Evolutionary conservation across 805 yeast genomes (phyloP).

Genomic region (Peterozyma toletana): DNA sequence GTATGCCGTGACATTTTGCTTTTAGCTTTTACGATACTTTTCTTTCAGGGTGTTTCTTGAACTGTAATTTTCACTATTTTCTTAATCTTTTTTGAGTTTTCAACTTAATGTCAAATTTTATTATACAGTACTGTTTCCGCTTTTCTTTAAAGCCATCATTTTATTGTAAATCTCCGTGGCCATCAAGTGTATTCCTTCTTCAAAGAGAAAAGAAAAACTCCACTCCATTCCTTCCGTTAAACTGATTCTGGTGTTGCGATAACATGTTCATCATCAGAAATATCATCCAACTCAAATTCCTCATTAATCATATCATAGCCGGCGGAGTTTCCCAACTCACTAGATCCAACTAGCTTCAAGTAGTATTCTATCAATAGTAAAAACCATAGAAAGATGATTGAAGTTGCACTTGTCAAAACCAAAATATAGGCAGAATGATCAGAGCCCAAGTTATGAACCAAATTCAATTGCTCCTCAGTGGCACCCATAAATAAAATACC

Average conservation of each 20-base stretch:
- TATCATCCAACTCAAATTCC: constrained; percentile 20
- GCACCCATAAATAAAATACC: constrained; percentile 91
- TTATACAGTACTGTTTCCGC: too few relatives aligned
- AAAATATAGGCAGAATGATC: constrained; percentile 82
- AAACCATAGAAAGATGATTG: constrained; percentile 62
- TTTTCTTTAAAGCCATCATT: too few relatives aligned
- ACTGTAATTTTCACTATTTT: too few relatives aligned
- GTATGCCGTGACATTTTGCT: too few relatives aligned
- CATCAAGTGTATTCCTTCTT: too few relatives aligned
- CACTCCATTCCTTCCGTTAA: too few relatives aligned
- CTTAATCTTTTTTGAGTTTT: too few relatives aligned
- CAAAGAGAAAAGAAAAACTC: too few relatives aligned
- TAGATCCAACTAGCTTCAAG: constrained; percentile 30
- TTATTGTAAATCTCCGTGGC: too few relatives aligned
- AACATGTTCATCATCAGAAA: constrained; percentile 14
- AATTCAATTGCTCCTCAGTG: constrained; percentile 74
- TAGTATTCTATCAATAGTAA: constrained; percentile 54
- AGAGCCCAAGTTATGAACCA: constrained; percentile 68
- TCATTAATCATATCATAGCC: constrained; percentile 1
- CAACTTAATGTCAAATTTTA: too few relatives aligned
- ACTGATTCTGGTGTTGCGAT: constrained; percentile 1
- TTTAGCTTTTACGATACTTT: too few relatives aligned
- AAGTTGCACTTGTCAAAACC: constrained; percentile 65
- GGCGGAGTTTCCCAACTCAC: not conserved
- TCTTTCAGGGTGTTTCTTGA: too few relatives aligned